These are phyloP conservation scores for Tolypocladium sp. DNA, from an alignment of 2,329 filamentous ascomycete species.

Conservation along the genomic window DNA sequence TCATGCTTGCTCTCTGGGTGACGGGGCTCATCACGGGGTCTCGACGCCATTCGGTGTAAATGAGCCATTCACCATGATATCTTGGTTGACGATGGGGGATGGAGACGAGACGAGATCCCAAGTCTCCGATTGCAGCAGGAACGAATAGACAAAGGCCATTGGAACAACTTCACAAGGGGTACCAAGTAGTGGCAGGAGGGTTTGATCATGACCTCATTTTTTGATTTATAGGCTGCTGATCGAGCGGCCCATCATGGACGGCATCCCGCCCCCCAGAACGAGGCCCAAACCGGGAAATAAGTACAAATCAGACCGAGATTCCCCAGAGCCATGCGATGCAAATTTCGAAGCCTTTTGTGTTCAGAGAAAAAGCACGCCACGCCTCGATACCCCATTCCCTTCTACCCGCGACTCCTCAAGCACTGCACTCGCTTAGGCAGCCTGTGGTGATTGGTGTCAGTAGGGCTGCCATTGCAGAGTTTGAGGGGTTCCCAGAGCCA, in stretches of 20 bases:
- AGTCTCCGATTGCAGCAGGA: not conserved
- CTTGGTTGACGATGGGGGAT: too few relatives aligned
- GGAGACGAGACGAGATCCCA: not conserved
- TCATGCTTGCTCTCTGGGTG: not conserved
- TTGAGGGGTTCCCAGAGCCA: not conserved
- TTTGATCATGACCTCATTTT: slow-evolving; percentile 30
- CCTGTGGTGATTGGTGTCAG: not conserved
- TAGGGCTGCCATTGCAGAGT: not conserved
- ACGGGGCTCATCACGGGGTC: not conserved
- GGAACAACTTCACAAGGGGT: not conserved
- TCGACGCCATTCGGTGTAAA: not conserved
- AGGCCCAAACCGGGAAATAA: slow-evolving; percentile 26
- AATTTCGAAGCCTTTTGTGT: slow-evolving; percentile 22
- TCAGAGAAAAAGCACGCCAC: slow-evolving; percentile 27
- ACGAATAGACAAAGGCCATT: not conserved
- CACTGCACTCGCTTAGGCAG: slow-evolving; percentile 6
- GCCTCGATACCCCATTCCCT: slow-evolving; percentile 20
- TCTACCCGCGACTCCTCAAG: slow-evolving; percentile 4
- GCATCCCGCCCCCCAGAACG: slow-evolving; percentile 22
- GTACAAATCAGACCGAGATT: slow-evolving; percentile 28
- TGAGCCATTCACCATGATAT: not conserved
- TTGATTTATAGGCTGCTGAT: slow-evolving; percentile 21
- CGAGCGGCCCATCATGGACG: slow-evolving; percentile 20
- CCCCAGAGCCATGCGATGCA: slow-evolving; percentile 29
- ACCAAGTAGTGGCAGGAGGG: not conserved